phyloP scores from a whole-genome alignment of 768 basidiomycete genomes.

The Termitomyces sp. region DNA sequence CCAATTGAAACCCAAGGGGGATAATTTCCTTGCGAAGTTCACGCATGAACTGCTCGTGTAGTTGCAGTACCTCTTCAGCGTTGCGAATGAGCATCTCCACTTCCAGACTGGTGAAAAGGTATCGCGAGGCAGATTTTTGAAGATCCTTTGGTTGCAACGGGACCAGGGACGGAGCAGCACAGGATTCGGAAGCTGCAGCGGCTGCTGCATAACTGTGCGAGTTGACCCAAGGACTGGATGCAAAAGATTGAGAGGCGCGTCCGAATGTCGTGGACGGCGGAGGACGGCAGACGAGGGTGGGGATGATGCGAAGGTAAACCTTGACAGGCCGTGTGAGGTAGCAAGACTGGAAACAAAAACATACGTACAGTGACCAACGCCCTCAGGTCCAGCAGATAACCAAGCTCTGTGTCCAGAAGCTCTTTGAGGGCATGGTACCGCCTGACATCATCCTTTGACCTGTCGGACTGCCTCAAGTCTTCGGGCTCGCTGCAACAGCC shows the following conservation, averaged over 20 bases:
- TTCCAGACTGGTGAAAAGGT: conserved; percentile 54
- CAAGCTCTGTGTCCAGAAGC: conserved; percentile 77
- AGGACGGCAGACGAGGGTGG: conserved; percentile 38
- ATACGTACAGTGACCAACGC: conserved; percentile 64
- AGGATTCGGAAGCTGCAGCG: conserved; percentile 18
- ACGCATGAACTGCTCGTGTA: conserved; percentile 64
- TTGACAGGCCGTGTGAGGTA: conserved; percentile 19
- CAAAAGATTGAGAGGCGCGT: conserved; percentile 36
- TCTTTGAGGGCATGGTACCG: conserved; percentile 78
- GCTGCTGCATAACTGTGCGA: conserved; percentile 33
- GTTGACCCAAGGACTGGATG: conserved; percentile 39
- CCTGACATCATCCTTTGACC: conserved; percentile 40
- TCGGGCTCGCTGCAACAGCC: conserved; percentile 22
- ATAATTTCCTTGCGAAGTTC: conserved; percentile 45
- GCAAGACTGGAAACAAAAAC: conserved; percentile 4
- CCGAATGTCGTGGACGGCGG: conserved; percentile 31
- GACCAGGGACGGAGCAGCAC: conserved; percentile 14
- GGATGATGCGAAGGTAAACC: conserved; percentile 62
- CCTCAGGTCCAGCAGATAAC: conserved; percentile 75
- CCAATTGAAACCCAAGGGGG: conserved; percentile 45
- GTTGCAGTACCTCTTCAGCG: conserved; percentile 55
- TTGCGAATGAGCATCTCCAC: conserved; percentile 60
- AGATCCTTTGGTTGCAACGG: conserved; percentile 17
- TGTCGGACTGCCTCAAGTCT: conserved; percentile 24
- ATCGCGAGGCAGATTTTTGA: conserved; percentile 31